Evolutionary conservation across 2,329 filamentous ascomycete species (phyloP).

Genomic region (Moelleriella libera): DNA sequence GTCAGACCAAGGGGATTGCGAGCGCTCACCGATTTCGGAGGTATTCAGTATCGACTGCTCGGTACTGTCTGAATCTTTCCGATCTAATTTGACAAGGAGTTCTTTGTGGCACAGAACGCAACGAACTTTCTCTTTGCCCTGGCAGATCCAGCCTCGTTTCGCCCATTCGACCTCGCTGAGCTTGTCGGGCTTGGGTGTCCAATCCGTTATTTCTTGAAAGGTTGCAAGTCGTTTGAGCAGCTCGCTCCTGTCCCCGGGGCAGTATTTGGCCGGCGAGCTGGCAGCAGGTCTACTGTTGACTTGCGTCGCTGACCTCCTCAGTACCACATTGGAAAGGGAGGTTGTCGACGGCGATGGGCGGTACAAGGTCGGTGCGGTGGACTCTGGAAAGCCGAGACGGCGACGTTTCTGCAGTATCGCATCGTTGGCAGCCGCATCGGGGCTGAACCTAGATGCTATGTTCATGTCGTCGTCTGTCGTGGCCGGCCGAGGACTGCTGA

Average conservation of each 20-base stretch:
- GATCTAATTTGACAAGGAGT: slow-evolving; percentile 64
- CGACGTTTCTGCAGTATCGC: slow-evolving; percentile 37
- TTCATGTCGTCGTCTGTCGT: slow-evolving; percentile 9
- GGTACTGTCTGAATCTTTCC: slow-evolving; percentile 40
- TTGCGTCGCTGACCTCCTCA: slow-evolving; percentile 2
- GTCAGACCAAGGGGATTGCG: not conserved
- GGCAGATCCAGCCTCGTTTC: slow-evolving; percentile 81
- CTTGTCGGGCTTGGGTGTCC: slow-evolving; percentile 79
- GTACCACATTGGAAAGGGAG: slow-evolving; percentile 5
- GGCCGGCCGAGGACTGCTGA: slow-evolving; percentile 31
- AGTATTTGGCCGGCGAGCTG: slow-evolving; percentile 50
- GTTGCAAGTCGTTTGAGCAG: slow-evolving; percentile 72
- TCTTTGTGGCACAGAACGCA: slow-evolving; percentile 79
- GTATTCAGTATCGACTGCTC: slow-evolving; percentile 38
- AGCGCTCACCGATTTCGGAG: slow-evolving; percentile 38
- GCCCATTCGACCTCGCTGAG: slow-evolving; percentile 92
- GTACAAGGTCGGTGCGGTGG: slow-evolving; percentile 18
- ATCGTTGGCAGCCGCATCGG: slow-evolving; percentile 14
- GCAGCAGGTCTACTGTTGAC: slow-evolving; percentile 6
- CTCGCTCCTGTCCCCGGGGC: slow-evolving; percentile 70
- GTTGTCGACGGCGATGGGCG: slow-evolving; percentile 8
- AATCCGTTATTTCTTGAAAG: slow-evolving; percentile 81
- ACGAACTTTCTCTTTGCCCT: slow-evolving; percentile 67
- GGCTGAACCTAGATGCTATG: slow-evolving; percentile 5
- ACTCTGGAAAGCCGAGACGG: slow-evolving; percentile 29